Base-by-base conservation (phyloP, 768 basidiomycete species). In the Tulasnella sp. region DNA sequence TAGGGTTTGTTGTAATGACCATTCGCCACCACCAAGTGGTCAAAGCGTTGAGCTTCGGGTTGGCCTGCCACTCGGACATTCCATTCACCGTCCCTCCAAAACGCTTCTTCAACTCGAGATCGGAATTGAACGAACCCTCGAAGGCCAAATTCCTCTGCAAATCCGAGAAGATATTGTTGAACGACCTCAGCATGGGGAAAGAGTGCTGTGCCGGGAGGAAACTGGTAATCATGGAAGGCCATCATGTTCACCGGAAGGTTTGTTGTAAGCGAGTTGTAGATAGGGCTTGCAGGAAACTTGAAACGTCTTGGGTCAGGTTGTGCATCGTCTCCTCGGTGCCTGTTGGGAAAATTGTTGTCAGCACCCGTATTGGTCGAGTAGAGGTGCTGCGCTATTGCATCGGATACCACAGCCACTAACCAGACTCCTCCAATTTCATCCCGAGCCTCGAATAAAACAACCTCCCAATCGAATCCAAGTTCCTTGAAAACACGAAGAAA, bases 251-350 rank as follows among this genome's bases (percentile, higher is more conserved):
- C 92, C 0, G 94, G 92, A 5, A 95, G 82, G 81, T 95, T 95
- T 0, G 93, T 91, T n/a, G 91, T 91, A 16, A 95, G 85, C 0
- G 91, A 91, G 81, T 94, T 91, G 81, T 95, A 95, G 11, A 93
- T 81, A 1, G 94, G 89, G 0, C 92, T 91, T 1, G 92, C 92
- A 9, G 89, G 89, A 44, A 88, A 83, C 26, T 84, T 85, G 15
- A 83, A 82, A 4, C 18, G 40, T 61, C 39, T 26, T 15, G 32
- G 61, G 23, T 55, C 74, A 29, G 74, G 61, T 18, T 88, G 87
- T 23, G 35, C 70, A 20, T 71, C 69, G 29, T 67, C 61, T 7
- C 23, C 73, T 32, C 61, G 46, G 48, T 57, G 44, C 69, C 51
- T 78, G 10, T 73, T 23, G 46, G 55, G 11, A 16, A 11, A 37